phyloP scores from a whole-genome alignment of 2,329 filamentous ascomycete species.

The Hymenoscyphus linearis region DNA sequence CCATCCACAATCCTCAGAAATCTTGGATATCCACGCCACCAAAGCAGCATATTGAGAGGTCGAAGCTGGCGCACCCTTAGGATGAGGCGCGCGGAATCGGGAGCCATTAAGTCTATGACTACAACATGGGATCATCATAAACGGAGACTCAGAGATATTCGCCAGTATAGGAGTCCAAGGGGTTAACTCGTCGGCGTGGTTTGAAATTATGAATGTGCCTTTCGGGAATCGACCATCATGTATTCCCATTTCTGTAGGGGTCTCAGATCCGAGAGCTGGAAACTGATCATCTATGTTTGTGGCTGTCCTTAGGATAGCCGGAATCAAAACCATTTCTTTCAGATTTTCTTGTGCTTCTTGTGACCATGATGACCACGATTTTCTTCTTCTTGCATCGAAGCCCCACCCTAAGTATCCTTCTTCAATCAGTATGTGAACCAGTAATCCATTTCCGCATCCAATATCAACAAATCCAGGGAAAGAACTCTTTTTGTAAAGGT shows the following conservation, averaged over 20 bases:
- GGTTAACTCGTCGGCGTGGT: conserved; percentile 94
- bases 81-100: conserved; percentile 61
- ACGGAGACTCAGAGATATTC: conserved; percentile 67
- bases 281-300: background rate
- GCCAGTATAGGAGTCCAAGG: conserved; percentile 92
- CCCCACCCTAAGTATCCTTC: conserved; percentile 87
- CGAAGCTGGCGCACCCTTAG: conserved; percentile 31
- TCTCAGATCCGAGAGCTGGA: conserved; percentile 1
- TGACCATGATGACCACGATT: conserved; percentile 76
- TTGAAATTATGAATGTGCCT: conserved; percentile 89
- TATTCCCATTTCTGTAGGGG: conserved; percentile 36
- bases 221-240: conserved; percentile 62
- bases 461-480: conserved; percentile 96
- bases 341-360: conserved; percentile 42
- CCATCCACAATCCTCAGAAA: conserved; percentile 71
- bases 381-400: conserved; percentile 82
- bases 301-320: conserved; percentile 32
- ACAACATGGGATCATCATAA: conserved; percentile 93
- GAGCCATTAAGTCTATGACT: conserved; percentile 79
- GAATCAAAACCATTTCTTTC: conserved; percentile 56
- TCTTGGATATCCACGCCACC: conserved; percentile 67
- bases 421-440: conserved; percentile 73
- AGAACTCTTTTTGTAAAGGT: conserved; percentile 59
- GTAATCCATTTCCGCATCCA: conserved; percentile 88
- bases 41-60: conserved; percentile 78